Percentiles rank a stretch among this genome's conserved stretches.
Evolutionary conservation across 495 filamentous ascomycete genomes (phyloP).

Genomic region (Apodospora peruviana): DNA sequence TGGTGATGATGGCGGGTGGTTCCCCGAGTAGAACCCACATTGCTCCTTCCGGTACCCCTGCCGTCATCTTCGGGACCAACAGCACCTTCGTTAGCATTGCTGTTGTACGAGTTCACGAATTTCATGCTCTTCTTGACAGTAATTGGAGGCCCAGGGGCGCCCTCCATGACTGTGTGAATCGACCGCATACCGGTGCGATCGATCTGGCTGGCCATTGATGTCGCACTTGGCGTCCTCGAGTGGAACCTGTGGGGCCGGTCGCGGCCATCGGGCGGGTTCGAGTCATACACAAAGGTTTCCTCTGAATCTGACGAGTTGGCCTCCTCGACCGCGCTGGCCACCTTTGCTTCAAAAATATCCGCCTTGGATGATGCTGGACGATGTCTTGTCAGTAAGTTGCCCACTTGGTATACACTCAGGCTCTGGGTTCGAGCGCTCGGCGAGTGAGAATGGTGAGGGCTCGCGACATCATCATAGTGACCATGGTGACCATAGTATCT

Average conservation of each 20-base stretch:
- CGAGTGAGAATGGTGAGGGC: slow-evolving; percentile 12
- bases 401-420: slow-evolving; percentile 30
- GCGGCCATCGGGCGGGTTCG: slow-evolving; percentile 81
- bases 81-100: slow-evolving; percentile 54
- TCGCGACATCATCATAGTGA: slow-evolving; percentile 23
- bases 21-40: slow-evolving; percentile 57
- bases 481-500: slow-evolving; percentile 26
- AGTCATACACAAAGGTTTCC: slow-evolving; percentile 98
- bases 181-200: slow-evolving; percentile 62
- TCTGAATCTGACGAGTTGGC: slow-evolving; percentile 91
- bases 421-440: slow-evolving; percentile 17
- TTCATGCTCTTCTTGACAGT: slow-evolving; percentile 94
- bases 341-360: slow-evolving; percentile 94
- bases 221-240: slow-evolving; percentile 90
- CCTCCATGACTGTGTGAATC: slow-evolving; percentile 55
- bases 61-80: slow-evolving; percentile 53
- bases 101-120: slow-evolving; percentile 80
- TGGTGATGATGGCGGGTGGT: slow-evolving; percentile 71
- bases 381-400: slow-evolving; percentile 47
- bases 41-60: slow-evolving; percentile 52
- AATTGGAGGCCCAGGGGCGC: slow-evolving; percentile 58
- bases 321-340: slow-evolving; percentile 87
- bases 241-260: slow-evolving; percentile 80
- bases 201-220: slow-evolving; percentile 78
- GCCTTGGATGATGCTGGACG: slow-evolving; percentile 84